phyloP scores from a whole-genome alignment of 139 green algal genomes.

The Chlorella vulgaris region DNA sequence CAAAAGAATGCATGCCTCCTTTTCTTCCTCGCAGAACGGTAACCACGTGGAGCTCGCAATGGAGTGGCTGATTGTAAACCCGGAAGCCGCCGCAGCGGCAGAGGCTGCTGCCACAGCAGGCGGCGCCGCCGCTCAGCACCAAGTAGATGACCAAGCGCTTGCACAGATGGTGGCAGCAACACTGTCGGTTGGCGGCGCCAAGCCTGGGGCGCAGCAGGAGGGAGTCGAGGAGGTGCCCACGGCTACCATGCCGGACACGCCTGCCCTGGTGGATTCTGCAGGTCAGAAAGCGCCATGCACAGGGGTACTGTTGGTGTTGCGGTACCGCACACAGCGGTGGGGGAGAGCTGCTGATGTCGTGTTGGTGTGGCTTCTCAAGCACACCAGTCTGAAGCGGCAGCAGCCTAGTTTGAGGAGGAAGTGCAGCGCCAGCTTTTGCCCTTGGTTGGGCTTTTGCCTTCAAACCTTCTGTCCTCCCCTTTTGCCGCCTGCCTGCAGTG shows the following conservation, averaged over 20 bases:
- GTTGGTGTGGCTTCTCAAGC: no score
- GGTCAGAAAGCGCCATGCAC: neutral
- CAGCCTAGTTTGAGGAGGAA: no score
- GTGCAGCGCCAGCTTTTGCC: no score
- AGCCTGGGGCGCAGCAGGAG: constrained; percentile 20
- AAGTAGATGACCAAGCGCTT: constrained; percentile 23
- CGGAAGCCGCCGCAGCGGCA: constrained; percentile 47
- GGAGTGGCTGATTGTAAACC: constrained; percentile 92
- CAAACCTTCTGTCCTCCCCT: no score
- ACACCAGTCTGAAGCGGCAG: no score
- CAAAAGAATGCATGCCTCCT: no score
- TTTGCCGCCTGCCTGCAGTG: constrained; percentile 17
- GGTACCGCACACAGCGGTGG: no score
- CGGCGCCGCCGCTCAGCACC: neutral
- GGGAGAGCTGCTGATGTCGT: no score
- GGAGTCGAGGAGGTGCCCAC: neutral
- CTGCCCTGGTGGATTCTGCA: constrained; percentile 24
- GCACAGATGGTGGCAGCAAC: constrained; percentile 25
- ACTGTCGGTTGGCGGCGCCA: constrained; percentile 3
- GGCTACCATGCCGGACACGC: constrained; percentile 21
- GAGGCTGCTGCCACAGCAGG: constrained; percentile 21
- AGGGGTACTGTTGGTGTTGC: no score
- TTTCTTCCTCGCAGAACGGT: constrained; percentile 51
- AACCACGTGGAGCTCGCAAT: constrained; percentile 89
- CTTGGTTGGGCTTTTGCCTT: no score